These are phyloP conservation scores for Paratinospora sagittata DNA, from an alignment of 164 flowering plant genomes.

Conservation along the genomic window DNA sequence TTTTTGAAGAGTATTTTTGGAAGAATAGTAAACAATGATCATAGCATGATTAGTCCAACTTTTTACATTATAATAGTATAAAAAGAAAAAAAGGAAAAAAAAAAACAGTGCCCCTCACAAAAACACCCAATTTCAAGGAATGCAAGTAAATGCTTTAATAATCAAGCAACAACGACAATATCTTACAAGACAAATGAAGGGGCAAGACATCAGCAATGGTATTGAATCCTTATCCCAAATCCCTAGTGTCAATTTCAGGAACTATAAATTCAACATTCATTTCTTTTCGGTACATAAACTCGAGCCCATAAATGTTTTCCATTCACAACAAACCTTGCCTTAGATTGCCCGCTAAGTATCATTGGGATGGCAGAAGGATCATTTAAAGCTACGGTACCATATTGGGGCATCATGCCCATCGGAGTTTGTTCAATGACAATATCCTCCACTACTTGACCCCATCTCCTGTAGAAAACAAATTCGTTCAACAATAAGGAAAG, in stretches of 20 bases:
- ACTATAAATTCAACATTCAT: neutral
- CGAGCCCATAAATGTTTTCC: conserved; percentile 3
- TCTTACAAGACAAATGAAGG: neutral
- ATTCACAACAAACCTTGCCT: neutral
- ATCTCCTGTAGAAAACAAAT: neutral
- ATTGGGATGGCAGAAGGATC: neutral
- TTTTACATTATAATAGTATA: too few species aligned
- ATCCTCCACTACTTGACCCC: conserved; percentile 5
- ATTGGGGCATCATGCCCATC: neutral
- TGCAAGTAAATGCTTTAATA: neutral
- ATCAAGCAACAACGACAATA: neutral
- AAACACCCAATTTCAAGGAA: neutral
- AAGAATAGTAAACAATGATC: too few species aligned
- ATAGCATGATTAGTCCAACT: too few species aligned
- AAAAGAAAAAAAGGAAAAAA: too few species aligned
- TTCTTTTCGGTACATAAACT: neutral
- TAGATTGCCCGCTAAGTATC: neutral
- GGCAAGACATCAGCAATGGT: too few species aligned
- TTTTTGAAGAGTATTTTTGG: too few species aligned
- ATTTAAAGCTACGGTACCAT: neutral
- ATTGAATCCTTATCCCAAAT: neutral
- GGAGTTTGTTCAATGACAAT: neutral
- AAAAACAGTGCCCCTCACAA: too few species aligned
- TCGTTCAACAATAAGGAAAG: neutral
- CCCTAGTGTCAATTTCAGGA: neutral